phyloP scores from a whole-genome alignment of 208 protist genomes.

The Wallacemonas sp. region DNA sequence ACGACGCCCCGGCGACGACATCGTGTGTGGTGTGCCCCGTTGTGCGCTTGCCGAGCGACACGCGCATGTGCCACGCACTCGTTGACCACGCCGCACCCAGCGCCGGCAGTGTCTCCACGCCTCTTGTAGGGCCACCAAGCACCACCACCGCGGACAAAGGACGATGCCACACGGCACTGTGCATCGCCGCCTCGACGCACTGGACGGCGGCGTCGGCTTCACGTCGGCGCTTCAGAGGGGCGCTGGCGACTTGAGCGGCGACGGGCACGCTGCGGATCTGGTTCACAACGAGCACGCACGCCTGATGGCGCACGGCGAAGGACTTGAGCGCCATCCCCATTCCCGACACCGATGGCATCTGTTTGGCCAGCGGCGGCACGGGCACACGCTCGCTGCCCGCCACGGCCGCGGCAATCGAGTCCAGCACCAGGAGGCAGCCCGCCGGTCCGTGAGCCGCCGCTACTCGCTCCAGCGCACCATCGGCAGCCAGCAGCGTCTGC shows the following conservation, averaged over 20 bases:
- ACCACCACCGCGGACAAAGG: too few species aligned
- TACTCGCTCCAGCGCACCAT: conserved; percentile 26
- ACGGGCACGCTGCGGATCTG: conserved; percentile 39
- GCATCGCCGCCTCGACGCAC: too few species aligned
- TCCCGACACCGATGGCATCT: not conserved
- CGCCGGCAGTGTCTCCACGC: conserved; percentile 35
- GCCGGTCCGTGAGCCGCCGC: conserved; percentile 30
- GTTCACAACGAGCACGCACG: conserved; percentile 61
- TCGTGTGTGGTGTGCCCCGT: not conserved
- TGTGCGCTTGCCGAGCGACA: conserved; percentile 41
- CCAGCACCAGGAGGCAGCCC: conserved; percentile 55
- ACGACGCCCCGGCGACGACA: not conserved
- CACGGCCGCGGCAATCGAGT: conserved; percentile 66
- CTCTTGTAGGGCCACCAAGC: too few species aligned
- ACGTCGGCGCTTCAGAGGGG: conserved; percentile 5
- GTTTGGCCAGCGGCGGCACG: too few species aligned
- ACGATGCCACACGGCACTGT: too few species aligned
- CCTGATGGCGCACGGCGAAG: conserved; percentile 36
- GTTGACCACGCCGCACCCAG: conserved; percentile 55
- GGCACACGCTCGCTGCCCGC: not conserved
- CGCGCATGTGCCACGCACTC: conserved; percentile 41
- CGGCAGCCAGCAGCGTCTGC: conserved; percentile 26
- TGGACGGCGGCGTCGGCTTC: not conserved
- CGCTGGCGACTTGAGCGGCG: not conserved
- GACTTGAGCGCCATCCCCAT: conserved; percentile 39